These are phyloP conservation scores for Kalmanozyma brasiliensis DNA, from an alignment of 1,284 basidiomycete species.

Conservation along the genomic window DNA sequence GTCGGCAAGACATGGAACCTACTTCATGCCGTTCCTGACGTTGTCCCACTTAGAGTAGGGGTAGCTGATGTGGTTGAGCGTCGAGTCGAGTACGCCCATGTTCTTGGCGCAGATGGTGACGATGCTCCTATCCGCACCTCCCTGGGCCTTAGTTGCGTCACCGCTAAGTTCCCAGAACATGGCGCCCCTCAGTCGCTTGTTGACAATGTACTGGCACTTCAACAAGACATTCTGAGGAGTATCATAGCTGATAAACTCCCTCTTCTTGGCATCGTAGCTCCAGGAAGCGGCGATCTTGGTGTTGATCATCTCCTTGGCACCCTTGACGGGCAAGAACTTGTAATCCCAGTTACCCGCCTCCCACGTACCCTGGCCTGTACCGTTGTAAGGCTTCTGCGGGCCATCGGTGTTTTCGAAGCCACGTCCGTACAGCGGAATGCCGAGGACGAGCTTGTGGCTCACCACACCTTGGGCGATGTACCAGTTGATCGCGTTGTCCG, in stretches of 20 bases:
- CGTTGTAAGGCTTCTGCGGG: conserved; percentile 78
- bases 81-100: conserved; percentile 70
- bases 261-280: conserved; percentile 76
- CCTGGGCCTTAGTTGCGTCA: conserved; percentile 54
- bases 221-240: conserved; percentile 75
- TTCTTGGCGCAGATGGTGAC: conserved; percentile 34
- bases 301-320: conserved; percentile 77
- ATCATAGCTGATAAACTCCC: conserved; percentile 84
- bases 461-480: conserved; percentile 78
- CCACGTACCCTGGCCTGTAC: conserved; percentile 79
- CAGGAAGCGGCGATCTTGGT: conserved; percentile 77
- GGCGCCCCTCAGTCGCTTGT: conserved; percentile 78
- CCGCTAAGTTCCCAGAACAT: conserved; percentile 74
- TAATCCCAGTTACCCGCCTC: conserved; percentile 74
- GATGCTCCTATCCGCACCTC: conserved; percentile 47
- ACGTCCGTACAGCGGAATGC: conserved; percentile 74
- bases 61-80: conserved; percentile 76
- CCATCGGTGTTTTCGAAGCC: conserved; percentile 83
- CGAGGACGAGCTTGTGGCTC: conserved; percentile 80
- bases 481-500: conserved; percentile 77
- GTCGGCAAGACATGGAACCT: background rate
- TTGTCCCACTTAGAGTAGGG: conserved; percentile 70
- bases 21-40: conserved; percentile 41
- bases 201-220: conserved; percentile 81
- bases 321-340: conserved; percentile 78